Percentiles rank a stretch among this genome's conserved stretches.
These are phyloP conservation scores for Endocalyx cinctus DNA, from an alignment of 2,329 filamentous ascomycete species.

Conservation along the genomic window DNA sequence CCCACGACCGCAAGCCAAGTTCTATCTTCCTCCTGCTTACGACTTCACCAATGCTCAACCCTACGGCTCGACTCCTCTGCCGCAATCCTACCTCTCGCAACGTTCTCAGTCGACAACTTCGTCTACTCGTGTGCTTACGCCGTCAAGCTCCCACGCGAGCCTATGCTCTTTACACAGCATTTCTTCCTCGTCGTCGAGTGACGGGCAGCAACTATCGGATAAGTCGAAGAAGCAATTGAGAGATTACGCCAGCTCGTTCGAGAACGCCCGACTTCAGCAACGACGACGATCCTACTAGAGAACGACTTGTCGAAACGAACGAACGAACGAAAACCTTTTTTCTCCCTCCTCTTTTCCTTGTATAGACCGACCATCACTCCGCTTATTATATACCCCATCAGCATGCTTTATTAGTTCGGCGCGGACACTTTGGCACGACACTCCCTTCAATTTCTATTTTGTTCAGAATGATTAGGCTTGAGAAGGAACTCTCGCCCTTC, in stretches of 20 bases:
- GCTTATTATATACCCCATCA: conserved; percentile 21
- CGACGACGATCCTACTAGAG: conserved; percentile 52
- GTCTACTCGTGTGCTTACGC: conserved; percentile 48
- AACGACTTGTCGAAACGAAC: not conserved
- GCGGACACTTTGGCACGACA: conserved; percentile 16
- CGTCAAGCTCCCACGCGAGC: conserved; percentile 79
- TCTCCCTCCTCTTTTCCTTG: conserved; percentile 5
- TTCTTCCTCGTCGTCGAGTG: conserved; percentile 46
- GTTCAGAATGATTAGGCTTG: conserved; percentile 21
- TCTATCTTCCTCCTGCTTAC: conserved; percentile 70
- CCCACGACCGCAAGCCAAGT: conserved; percentile 38
- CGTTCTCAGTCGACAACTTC: conserved; percentile 25
- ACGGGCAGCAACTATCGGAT: conserved; percentile 60
- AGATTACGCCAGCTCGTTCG: conserved; percentile 84
- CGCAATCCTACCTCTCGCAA: conserved; percentile 34
- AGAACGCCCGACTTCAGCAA: conserved; percentile 62
- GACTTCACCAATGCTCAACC: conserved; percentile 65
- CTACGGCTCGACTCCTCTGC: conserved; percentile 47
- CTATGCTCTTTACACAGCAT: conserved; percentile 72
- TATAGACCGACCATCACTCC: conserved; percentile 15
- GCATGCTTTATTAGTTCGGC: conserved; percentile 14
- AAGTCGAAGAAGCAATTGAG: conserved; percentile 75
- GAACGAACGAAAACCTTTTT: not conserved
- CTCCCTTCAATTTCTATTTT: conserved; percentile 22
- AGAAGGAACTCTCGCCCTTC: too few species aligned